Evolutionary conservation across 2,329 filamentous ascomycete genomes (phyloP), one percentile per base, ranked within the genome.

Genomic region (Alternaria tenuissima): DNA sequence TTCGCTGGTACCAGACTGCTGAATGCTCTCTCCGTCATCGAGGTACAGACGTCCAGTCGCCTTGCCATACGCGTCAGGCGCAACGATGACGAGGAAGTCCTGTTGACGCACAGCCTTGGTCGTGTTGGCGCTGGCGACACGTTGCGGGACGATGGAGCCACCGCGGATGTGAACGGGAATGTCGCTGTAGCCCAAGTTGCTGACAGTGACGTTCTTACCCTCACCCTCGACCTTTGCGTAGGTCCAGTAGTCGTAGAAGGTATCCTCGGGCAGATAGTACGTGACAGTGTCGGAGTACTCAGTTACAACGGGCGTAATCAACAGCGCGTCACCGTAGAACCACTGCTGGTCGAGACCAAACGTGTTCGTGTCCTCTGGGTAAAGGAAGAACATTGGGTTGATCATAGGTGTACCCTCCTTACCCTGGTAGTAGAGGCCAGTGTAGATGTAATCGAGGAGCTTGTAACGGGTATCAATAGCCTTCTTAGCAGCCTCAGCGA

Each of bases 371-470:
- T 89, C 87, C 14, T 79, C 65, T 0, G 87, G 91, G 73, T 93
- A 94, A 28, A 87, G 73, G 80, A 89, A 94, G 79, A 91, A 92
- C 57, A 93, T 77, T 0, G 91, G 91, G 67, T 87, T 88, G 55
- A 93, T 80, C 64, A 88, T 81, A 0, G 91, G 90, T 2, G 83
- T 84, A 34, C 91, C 91, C 43, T 85, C 84, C 18, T 81, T 70
- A 30, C 83, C 85, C 74, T 91, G 86, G 57, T 80, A 78, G 72
- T 88, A 82, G 67, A 93, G 82, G 0, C 88, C 87, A 1, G 91
- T 93, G 81, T 94, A 94, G 61, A 92, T 83, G 79, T 94, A 94
- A 70, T 93, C 91, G 12, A 94, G 82, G n/a, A 94, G 82, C 32
- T 86, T 84, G 80, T 94, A 94, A n/a, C 91, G 86, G 48, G 88